Evolutionary conservation across 129 eudicot species (phyloP).

Genomic region (Ambrosia artemisiifolia): DNA sequence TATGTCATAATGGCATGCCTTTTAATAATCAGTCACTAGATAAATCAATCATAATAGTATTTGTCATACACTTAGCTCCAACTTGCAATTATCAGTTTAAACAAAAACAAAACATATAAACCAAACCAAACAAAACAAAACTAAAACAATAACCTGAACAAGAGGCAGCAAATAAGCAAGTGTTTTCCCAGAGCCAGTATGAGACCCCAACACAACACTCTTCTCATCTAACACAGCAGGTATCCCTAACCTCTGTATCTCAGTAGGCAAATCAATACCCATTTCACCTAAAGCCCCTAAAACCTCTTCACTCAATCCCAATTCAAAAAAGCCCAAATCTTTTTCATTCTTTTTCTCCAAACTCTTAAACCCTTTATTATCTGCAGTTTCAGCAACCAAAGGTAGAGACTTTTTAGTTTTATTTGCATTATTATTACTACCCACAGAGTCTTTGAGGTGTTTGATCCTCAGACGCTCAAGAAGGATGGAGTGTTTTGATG

Average conservation of each 20-base stretch:
- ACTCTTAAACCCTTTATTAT: not conserved
- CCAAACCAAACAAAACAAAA: not conserved
- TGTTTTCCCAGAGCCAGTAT: slow-evolving; percentile 98
- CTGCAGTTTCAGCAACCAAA: slow-evolving; percentile 24
- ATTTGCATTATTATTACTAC: not conserved
- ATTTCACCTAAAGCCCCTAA: slow-evolving; percentile 70
- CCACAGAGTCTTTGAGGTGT: slow-evolving; percentile 67
- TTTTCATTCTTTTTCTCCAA: slow-evolving; percentile 25
- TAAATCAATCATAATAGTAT: not conserved
- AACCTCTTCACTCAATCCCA: slow-evolving; percentile 81
- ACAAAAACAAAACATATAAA: not conserved
- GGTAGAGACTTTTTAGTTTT: slow-evolving; percentile 18
- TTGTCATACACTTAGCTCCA: not conserved
- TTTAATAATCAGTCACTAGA: not conserved
- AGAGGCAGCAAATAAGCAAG: slow-evolving; percentile 88
- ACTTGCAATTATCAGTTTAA: not conserved
- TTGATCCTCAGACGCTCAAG: slow-evolving; percentile 70
- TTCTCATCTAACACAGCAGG: slow-evolving; percentile 67
- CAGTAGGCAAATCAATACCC: slow-evolving; percentile 83
- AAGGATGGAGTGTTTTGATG: slow-evolving; percentile 69
- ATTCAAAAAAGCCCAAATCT: slow-evolving; percentile 56
- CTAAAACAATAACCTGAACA: slow-evolving; percentile 55
- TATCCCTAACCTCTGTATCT: slow-evolving; percentile 89
- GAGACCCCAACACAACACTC: slow-evolving; percentile 92
- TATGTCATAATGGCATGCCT: not conserved